Base-by-base conservation (phyloP, 2,329 filamentous ascomycete genomes). In the Talaromyces sp. region DNA sequence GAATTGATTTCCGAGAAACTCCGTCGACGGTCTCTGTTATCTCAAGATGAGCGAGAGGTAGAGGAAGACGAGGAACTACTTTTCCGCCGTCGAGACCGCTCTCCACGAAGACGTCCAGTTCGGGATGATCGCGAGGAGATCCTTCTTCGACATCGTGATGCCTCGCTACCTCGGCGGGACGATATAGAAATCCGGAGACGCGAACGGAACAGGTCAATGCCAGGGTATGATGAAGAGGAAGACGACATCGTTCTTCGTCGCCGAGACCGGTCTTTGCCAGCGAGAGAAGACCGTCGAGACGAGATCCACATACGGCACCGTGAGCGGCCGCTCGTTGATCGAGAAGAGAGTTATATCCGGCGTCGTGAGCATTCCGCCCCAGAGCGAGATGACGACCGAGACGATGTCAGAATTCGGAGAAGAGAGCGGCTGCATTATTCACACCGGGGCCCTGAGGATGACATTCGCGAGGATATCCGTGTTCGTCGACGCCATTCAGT, bases 51-150 rank as follows among this genome's bases (percentile, higher is more conserved):
- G 11, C 52, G 56, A 21, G 60, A 55, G 21, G 56, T 56, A 14
- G 31, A 29, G 14, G 54, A 56, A n/a, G 38, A 56, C 3, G 60
- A 61, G 26, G 60, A 58, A 27, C 43, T 52, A 9, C 14, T 59
- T 24, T 41, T 59, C 29, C 60, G 60, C 19, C 60, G 50, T 19
- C 24, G 38, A 24, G 46, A 59, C 38, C 48, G 48, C 12, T 56
- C 60, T 38, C n/a, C 55, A 3, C 54, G 51, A 56, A 56, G 41
- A 21, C 50, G 50, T 19, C 7, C 38, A 32, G 48, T 38, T 3
- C 48, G 32, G 10, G 56, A 61, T 29, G 59, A 58, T 24, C 58
- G 54, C 48, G 61, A 63, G 26, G 56, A 64, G n/a, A n/a, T 60
- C 7, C 31, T 59, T 1, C 41, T 62, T 38, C 60, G 56, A 10